These are phyloP conservation scores for Yamadazyma pseudoaaseri DNA, from an alignment of 1,139 yeast genomes.

Conservation along the genomic window DNA sequence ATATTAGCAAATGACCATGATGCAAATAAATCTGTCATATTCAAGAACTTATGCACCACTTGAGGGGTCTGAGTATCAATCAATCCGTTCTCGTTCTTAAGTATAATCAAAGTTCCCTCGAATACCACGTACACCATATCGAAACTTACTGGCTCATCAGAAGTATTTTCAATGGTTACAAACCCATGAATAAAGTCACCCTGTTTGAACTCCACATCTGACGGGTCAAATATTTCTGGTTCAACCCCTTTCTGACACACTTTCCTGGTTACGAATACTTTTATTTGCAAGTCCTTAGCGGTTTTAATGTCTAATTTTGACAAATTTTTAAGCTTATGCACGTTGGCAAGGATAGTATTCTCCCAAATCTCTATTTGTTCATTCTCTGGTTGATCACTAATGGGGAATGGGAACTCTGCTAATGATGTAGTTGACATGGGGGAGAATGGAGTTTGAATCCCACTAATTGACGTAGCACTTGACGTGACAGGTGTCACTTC, in stretches of 20 bases:
- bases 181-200: slow-evolving; percentile 42
- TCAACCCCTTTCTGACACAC: slow-evolving; percentile 43
- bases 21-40: slow-evolving; percentile 47
- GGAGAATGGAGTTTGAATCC: slow-evolving; percentile 20
- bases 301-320: slow-evolving; percentile 25
- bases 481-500: slow-evolving; percentile 37
- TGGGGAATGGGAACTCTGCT: slow-evolving; percentile 18
- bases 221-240: slow-evolving; percentile 31
- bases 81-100: slow-evolving; percentile 28
- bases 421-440: slow-evolving; percentile 7
- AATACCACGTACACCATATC: slow-evolving; percentile 42
- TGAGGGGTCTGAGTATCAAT: slow-evolving; percentile 27
- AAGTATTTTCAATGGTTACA: slow-evolving; percentile 34
- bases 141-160: slow-evolving; percentile 29
- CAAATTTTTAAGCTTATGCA: slow-evolving; percentile 38
- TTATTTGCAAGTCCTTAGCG: slow-evolving; percentile 29
- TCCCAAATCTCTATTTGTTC: slow-evolving; percentile 39
- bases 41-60: slow-evolving; percentile 34
- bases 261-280: slow-evolving; percentile 36
- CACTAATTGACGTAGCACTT: slow-evolving; percentile 16
- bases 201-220: slow-evolving; percentile 32
- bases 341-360: slow-evolving; percentile 44
- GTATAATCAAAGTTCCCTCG: slow-evolving; percentile 32
- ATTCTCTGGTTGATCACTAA: slow-evolving; percentile 17
- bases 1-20: slow-evolving; percentile 49